Base-by-base conservation (phyloP, 2,329 filamentous ascomycete genomes). In the Verticillium dahliae region DNA sequence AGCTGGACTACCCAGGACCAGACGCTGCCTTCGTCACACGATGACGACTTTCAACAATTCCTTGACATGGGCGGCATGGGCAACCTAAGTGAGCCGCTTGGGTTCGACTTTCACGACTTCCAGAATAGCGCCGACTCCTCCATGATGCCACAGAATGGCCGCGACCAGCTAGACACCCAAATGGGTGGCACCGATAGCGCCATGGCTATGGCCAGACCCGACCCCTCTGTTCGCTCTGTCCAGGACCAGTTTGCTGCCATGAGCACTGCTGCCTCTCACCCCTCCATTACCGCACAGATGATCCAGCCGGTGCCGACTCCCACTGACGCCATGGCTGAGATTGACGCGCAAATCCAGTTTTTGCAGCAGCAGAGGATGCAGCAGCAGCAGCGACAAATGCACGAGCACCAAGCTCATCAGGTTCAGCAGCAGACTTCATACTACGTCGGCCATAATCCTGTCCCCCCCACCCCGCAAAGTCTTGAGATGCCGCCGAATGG, bases 381-480 rank as follows among this genome's bases (percentile, higher is more conserved):
- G 35, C 81, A 86, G 65, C 84, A 87, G 69, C 83, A 84, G 66
- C 79, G 81, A 60, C 82, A 84, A 65, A 70, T 85, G 15, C 79
- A 84, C 59, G 84, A 88, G 68, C 84, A 87, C 64, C 81, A 80
- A 56, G 78, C 74, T 13, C 72, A 72, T 57, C 71, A 75, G 31
- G 72, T 72, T 55, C 74, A 76, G 13, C 74, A 79, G 60, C 80
- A 84, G 62, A 60, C 60, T 35, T 59, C 60, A 14, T 67, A 65
- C 69, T 87, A 82, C 68, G 72, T 77, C 9, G 81, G 75, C 61
- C 81, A 84, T 62, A 80, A 82, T 62, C 86, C 89, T 59, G 84
- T 92, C 7, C 91, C 91, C 6, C 90, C 90, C 2, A 95, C 91
- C 14, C 91, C 91, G 0, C 91, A 90, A 71, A 94, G 91, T 71